phyloP scores from a whole-genome alignment of 768 basidiomycete genomes.

The Mycena galericulata region DNA sequence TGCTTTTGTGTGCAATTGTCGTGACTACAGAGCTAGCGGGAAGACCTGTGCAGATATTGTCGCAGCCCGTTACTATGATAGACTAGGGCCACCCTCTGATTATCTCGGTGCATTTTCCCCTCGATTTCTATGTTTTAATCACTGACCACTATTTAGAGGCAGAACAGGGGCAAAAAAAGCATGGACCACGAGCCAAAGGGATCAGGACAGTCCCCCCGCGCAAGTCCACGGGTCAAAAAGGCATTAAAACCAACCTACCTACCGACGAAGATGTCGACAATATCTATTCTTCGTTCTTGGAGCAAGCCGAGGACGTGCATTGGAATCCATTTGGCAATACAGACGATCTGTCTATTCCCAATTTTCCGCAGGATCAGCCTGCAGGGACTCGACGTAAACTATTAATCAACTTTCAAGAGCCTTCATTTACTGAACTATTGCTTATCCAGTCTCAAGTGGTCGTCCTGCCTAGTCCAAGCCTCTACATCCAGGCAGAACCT shows the following conservation, averaged over 20 bases:
- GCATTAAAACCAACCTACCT: neutral
- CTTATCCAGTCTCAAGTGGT: neutral
- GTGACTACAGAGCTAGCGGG: neutral
- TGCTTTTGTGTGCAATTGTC: neutral
- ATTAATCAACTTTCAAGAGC: neutral
- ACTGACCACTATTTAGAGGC: neutral
- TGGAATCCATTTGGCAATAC: neutral
- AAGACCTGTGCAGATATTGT: neutral
- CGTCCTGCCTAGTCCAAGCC: neutral
- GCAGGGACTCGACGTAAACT: neutral
- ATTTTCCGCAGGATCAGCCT: neutral
- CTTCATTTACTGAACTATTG: neutral
- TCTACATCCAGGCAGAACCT: neutral
- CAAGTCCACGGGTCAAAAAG: neutral
- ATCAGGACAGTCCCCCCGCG: constrained; percentile 18
- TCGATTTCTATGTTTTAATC: neutral
- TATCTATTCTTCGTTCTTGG: neutral
- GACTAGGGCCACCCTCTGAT: neutral
- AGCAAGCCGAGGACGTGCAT: neutral
- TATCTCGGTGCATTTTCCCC: neutral
- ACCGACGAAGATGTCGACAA: neutral
- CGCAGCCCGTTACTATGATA: neutral
- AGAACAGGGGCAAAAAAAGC: neutral
- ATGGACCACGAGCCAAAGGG: neutral
- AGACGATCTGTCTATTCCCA: neutral